phyloP scores from a whole-genome alignment of 257 asterid species.

The Eucommia ulmoides region DNA sequence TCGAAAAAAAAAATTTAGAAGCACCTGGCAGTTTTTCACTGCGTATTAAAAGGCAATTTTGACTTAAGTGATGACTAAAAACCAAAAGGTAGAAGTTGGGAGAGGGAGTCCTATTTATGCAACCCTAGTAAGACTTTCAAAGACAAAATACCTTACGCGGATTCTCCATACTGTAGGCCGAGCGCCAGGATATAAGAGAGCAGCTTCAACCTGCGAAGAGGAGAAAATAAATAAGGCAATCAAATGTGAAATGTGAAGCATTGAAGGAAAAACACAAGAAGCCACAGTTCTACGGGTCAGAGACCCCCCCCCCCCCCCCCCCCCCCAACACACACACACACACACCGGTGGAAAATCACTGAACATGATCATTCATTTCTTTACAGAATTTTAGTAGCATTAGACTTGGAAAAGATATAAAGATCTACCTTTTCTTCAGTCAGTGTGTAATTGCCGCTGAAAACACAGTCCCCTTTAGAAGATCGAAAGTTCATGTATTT shows the following conservation, averaged over 20 bases:
- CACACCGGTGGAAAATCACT: background rate
- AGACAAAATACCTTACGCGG: conserved; percentile 63
- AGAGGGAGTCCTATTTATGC: too few species aligned
- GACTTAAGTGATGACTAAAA: too few species aligned
- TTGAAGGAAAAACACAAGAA: background rate
- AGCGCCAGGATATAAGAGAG: conserved; percentile 83
- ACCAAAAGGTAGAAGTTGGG: too few species aligned
- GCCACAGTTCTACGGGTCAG: too few species aligned
- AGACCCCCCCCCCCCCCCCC: background rate
- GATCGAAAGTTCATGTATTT: conserved; percentile 72
- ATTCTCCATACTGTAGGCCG: conserved; percentile 82
- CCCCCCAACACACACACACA: too few species aligned
- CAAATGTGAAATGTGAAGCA: background rate
- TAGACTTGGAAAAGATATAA: background rate
- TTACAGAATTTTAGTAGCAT: background rate
- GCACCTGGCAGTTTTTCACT: too few species aligned
- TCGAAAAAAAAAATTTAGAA: too few species aligned
- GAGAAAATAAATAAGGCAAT: background rate
- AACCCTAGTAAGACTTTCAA: too few species aligned
- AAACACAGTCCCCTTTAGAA: conserved; percentile 50
- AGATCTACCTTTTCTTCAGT: conserved; percentile 70
- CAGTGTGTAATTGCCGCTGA: conserved; percentile 67
- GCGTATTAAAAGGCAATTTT: too few species aligned
- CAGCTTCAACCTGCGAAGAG: conserved; percentile 77
- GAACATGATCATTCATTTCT: background rate